Evolutionary conservation across 306 rosid species (phyloP).

Genomic region (Prunus persica): Prunus_persica_NCBIv2 NC_034014.1:19575001-19575500

Average conservation of each 20-base stretch:
- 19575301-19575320: constrained; percentile 23
- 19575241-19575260: constrained; percentile 62
- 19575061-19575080: constrained; percentile 64
- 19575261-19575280: constrained; percentile 37
- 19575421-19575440: constrained; percentile 25
- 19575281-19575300: constrained; percentile 30
- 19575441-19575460: not conserved
- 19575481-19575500: not conserved
- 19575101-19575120: constrained; percentile 30
- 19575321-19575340: constrained; percentile 7
- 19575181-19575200: constrained; percentile 22
- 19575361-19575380: constrained; percentile 20
- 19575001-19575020: constrained; percentile 51
- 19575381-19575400: constrained; percentile 1
- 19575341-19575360: constrained; percentile 1
- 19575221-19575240: constrained; percentile 59
- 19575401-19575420: constrained; percentile 8
- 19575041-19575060: constrained; percentile 41
- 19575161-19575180: constrained; percentile 21
- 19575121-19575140: constrained; percentile 48
- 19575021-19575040: constrained; percentile 50
- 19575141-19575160: constrained; percentile 28
- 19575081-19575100: constrained; percentile 33
- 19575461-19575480: not conserved
- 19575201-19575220: constrained; percentile 8